These are phyloP conservation scores for Phialophora expanda DNA, from an alignment of 2,329 filamentous ascomycete species.

Conservation along the genomic window DNA sequence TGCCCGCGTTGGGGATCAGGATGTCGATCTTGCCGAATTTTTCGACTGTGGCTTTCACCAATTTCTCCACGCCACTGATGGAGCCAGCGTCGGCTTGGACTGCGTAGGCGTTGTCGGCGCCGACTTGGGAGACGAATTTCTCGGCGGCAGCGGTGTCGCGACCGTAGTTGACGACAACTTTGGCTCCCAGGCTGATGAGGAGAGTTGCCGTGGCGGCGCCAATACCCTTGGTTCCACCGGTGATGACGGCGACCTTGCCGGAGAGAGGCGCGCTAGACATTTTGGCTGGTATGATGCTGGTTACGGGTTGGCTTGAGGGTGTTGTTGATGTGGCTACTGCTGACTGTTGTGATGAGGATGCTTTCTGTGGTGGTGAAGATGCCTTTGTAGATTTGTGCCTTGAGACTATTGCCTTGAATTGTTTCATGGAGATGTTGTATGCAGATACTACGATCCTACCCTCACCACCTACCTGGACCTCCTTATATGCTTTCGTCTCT, in stretches of 20 bases:
- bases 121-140: conserved; percentile 56
- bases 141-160: conserved; percentile 62
- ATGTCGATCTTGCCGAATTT: conserved; percentile 65
- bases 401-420: conserved; percentile 16
- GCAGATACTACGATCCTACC: not conserved
- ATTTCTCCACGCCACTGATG: conserved; percentile 53
- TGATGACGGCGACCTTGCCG: conserved; percentile 46
- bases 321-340: not conserved
- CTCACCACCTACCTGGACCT: not conserved
- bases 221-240: conserved; percentile 51
- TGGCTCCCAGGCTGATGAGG: conserved; percentile 50
- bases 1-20: conserved; percentile 62
- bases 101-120: conserved; percentile 54
- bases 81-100: conserved; percentile 62
- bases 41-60: conserved; percentile 57
- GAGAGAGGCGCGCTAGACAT: conserved; percentile 29
- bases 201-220: conserved; percentile 48
- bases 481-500: conserved; percentile 10
- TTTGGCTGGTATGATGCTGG: not conserved
- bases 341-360: not conserved
- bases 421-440: conserved; percentile 16
- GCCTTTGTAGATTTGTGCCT: conserved; percentile 14
- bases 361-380: not conserved
- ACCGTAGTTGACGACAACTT: conserved; percentile 61
- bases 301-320: not conserved